Base-by-base conservation (phyloP, 495 filamentous ascomycete species). In the Lophium mytilinum region DNA sequence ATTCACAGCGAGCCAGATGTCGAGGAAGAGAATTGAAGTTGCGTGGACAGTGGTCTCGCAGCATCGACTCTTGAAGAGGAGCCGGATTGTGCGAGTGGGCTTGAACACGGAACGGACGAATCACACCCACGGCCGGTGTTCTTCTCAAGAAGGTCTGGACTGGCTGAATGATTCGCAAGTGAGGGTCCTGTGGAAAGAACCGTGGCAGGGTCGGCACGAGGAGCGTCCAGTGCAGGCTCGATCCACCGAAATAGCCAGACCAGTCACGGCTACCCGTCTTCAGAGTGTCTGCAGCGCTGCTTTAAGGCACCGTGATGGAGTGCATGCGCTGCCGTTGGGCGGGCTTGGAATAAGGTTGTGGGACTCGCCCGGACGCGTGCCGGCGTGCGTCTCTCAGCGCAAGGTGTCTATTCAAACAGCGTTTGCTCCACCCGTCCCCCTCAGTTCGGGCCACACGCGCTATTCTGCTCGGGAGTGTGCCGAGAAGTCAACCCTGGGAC, bases 401-500 rank as follows among this genome's bases (percentile, higher is more conserved):
- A 41, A 9, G 4, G 12, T 41, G 17, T 17, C 11, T 17, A 14
- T 41, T 41, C 39, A 39, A n/a, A 39, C 39, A 17, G 39, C 39
- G 39, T 48, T 48, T 24, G 21, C 18, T 11, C 21, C 21, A 24
- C 45, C 43, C 21, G 15, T 24, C 14, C 33, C 12, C 21, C 45
- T 24, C 33, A 7, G 30, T 14, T 14, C 30, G 4, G 4, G 45
- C 45, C 45, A 24, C 7, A 24, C n/a, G 7, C 45, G 7, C 45
- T 41, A 17, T 41, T 41, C 33, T 48, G 45, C 45, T 14, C 45
- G 45, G 9, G 33, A 48, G 8, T 18, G 45, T 48, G 33, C 45
- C 45, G 45, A 48, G 33, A 0, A 10, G 43, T 45, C 50, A 58
- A 58, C 50, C 30, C 14, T 48, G 56, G 56, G 9, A 39, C 18